Percentiles rank a stretch among this genome's conserved stretches.
Conservation (phyloP, 2,329 filamentous ascomycete species). For the Parascedosporium putredinis region DNA sequence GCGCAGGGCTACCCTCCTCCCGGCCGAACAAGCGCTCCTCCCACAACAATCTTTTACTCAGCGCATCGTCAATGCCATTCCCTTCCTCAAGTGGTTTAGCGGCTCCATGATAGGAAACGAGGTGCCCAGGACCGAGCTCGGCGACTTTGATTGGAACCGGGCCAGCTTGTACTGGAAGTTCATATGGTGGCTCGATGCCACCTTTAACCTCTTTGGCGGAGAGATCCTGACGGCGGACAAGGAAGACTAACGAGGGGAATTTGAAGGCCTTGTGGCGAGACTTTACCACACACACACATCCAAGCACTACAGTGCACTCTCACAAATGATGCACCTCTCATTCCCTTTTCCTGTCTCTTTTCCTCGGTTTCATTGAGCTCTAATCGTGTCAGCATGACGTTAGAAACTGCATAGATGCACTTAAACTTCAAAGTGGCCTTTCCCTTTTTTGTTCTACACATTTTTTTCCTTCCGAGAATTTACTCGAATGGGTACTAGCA, state of each 20-base stretch:
- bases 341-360: not conserved
- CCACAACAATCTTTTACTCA: constrained; percentile 57
- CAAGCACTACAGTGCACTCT: too few relatives aligned
- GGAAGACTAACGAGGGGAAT: constrained; percentile 37
- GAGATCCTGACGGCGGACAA: constrained; percentile 48
- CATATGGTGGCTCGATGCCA: constrained; percentile 51
- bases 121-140: constrained; percentile 61
- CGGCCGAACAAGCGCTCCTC: constrained; percentile 59
- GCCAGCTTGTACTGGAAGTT: constrained; percentile 59
- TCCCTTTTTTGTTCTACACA: not conserved
- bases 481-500: too few relatives aligned
- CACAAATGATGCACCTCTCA: too few relatives aligned
- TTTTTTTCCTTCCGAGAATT: too few relatives aligned
- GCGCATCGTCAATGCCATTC: constrained; percentile 53
- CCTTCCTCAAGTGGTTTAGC: constrained; percentile 62
- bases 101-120: constrained; percentile 64
- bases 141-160: constrained; percentile 65
- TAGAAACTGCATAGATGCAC: constrained; percentile 1
- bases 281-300: too few relatives aligned
- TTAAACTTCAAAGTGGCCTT: not conserved
- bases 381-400: not conserved
- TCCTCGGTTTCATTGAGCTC: not conserved
- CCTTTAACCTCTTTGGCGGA: constrained; percentile 47
- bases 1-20: constrained; percentile 52
- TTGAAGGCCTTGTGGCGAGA: too few relatives aligned